Conservation (phyloP, 2,329 filamentous ascomycete species). For the Cladophialophora carrionii region DNA sequence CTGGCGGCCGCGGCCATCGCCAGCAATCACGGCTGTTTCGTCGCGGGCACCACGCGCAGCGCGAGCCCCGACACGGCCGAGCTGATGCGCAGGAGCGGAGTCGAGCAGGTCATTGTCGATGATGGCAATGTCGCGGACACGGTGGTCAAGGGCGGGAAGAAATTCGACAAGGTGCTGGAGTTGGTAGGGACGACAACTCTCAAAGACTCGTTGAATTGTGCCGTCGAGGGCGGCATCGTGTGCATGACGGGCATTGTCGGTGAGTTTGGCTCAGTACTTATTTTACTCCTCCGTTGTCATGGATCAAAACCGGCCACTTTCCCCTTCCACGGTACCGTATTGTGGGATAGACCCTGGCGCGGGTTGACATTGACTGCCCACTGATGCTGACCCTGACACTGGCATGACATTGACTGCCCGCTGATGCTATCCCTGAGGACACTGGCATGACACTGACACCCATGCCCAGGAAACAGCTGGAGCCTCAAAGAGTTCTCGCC, state of each 20-base stretch:
- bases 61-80: constrained; percentile 40
- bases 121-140: constrained; percentile 47
- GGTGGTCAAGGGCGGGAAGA: constrained; percentile 39
- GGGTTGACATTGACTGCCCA: not conserved
- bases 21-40: constrained; percentile 46
- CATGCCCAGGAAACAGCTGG: constrained; percentile 45
- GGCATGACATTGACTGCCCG: not conserved
- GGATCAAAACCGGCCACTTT: too few species aligned
- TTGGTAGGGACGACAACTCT: constrained; percentile 51
- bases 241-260: constrained; percentile 55
- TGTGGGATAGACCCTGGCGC: not conserved
- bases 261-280: constrained; percentile 5
- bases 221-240: constrained; percentile 47
- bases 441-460: not conserved
- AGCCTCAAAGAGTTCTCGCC: constrained; percentile 46
- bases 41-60: constrained; percentile 49
- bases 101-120: constrained; percentile 52
- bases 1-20: constrained; percentile 54
- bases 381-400: too few species aligned
- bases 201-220: constrained; percentile 51
- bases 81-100: constrained; percentile 48
- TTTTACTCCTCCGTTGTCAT: too few species aligned
- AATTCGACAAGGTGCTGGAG: constrained; percentile 52
- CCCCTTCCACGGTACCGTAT: too few species aligned
- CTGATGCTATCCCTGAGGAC: too few species aligned